phyloP scores from a whole-genome alignment of 2,329 filamentous ascomycete genomes.

The Cladophialophora chaetospira region DNA sequence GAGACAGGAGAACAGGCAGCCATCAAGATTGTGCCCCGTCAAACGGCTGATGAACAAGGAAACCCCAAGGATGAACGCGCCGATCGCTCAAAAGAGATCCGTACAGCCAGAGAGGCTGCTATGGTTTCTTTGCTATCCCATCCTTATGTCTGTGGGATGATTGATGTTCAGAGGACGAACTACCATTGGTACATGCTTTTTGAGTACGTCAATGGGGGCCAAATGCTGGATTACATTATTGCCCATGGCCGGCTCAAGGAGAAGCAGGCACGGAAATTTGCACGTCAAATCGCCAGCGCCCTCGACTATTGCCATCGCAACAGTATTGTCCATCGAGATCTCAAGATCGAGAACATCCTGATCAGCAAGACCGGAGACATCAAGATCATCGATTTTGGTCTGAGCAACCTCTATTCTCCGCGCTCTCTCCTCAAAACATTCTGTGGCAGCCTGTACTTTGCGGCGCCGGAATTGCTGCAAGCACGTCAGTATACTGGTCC shows the following conservation, averaged over 20 bases:
- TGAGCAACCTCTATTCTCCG: conserved; percentile 94
- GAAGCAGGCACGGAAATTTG: conserved; percentile 97
- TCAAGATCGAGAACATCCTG: conserved; percentile 99
- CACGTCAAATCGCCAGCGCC: conserved; percentile 92
- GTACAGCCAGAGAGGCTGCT: conserved; percentile 90
- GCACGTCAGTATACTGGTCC: conserved; percentile 93
- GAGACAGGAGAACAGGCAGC: conserved; percentile 94
- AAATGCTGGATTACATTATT: conserved; percentile 99
- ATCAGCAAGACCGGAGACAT: conserved; percentile 99
- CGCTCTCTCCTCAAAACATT: conserved; percentile 88
- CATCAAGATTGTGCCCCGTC: conserved; percentile 93
- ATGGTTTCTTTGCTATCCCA: conserved; percentile 94
- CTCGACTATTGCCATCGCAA: conserved; percentile 97
- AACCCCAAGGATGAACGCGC: conserved; percentile 77
- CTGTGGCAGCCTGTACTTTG: conserved; percentile 96
- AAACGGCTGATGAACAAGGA: conserved; percentile 80
- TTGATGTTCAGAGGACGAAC: conserved; percentile 91
- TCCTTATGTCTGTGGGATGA: conserved; percentile 92
- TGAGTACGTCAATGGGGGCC: conserved; percentile 96
- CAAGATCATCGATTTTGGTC: conserved; percentile 97
- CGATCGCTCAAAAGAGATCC: conserved; percentile 94
- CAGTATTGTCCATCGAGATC: conserved; percentile 93
- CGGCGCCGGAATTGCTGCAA: conserved; percentile 89
- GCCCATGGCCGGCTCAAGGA: conserved; percentile 97
- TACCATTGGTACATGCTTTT: conserved; percentile 99